Base-by-base conservation (phyloP, 805 yeast genomes). In the Pichia ethanolica region DNA sequence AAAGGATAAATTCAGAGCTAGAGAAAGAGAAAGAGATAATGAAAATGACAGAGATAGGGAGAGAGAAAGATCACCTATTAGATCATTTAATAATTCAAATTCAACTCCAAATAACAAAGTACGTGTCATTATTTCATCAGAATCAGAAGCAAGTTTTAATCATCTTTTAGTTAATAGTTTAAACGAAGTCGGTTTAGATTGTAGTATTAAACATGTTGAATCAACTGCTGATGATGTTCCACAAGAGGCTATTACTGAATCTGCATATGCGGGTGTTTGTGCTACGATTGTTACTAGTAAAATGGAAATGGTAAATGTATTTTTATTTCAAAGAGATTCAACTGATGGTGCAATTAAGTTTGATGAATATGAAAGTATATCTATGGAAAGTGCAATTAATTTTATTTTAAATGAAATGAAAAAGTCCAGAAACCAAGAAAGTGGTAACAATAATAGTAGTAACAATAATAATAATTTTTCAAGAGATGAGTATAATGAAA, bases 321-420 rank as follows among this genome's bases (percentile, higher is more conserved):
- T 84, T 63, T 76, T 85, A 2, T 90, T 85, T 62, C 86, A 86
- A 59, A 74, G 73, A 39, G 76, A 84, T 1, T 66, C 78, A 0
- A 83, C 81, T 58, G 52, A 48, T 13, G 90, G 89, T 7, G 86
- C 86, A 13, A 79, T 87, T 9, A 81, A 81, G 55, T 90, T 85
- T 63, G 96, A 89, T 59, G 96, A 89, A 60, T 89, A 89, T 60
- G 74, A 83, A 4, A 77, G 78, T 43, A 72, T 89, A n/a, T 80
- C 82, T 4, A 69, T 81, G 9, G 78, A 79, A 37, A 83, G 79
- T 41, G 90, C 90, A 0, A 75, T 83, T 12, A 80, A 79, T 44
- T 66, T 85, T 25, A 55, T 83, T 13, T 45, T 58, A 35, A 57
- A 62, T n/a, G 57, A 65, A 49, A 75, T 74, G 5, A 77, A 72